A percentile compares a stretch with the other conserved stretches of the same genome.
Evolutionary conservation across 805 yeast genomes (phyloP).

Genomic region (Teunomyces cretensis): DNA sequence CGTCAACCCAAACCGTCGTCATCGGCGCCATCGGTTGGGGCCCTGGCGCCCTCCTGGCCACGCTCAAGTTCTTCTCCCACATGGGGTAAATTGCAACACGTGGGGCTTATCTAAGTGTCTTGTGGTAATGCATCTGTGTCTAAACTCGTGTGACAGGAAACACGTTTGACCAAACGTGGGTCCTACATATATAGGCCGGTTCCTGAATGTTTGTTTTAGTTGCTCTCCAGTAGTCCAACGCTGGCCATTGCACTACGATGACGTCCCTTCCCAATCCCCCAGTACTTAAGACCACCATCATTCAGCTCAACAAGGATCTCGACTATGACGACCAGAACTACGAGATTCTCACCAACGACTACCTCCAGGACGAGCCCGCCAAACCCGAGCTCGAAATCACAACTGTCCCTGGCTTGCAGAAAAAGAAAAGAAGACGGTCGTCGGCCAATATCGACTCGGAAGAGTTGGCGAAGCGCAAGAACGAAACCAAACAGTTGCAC

Average conservation of each 20-base stretch:
- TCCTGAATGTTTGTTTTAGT: not conserved
- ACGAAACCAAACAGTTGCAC: constrained; percentile 52
- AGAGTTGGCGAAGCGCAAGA: constrained; percentile 41
- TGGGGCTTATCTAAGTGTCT: constrained; percentile 3
- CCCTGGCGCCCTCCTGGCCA: too few species aligned
- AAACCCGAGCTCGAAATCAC: constrained; percentile 4
- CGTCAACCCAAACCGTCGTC: too few species aligned
- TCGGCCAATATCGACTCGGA: constrained; percentile 38
- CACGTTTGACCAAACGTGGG: constrained; percentile 11
- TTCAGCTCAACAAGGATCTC: constrained; percentile 43
- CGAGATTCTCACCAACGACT: constrained; percentile 43
- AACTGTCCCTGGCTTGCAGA: constrained; percentile 1
- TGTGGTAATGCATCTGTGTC: not conserved
- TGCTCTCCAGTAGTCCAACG: not conserved
- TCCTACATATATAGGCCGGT: constrained; percentile 1
- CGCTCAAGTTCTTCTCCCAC: not conserved
- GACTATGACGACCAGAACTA: constrained; percentile 43
- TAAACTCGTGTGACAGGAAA: constrained; percentile 9
- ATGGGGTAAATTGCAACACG: constrained; percentile 3
- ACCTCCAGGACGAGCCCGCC: constrained; percentile 11
- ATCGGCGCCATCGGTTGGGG: too few species aligned
- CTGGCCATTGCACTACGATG: not conserved
- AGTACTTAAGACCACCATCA: constrained; percentile 43
- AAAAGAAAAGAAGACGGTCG: constrained; percentile 41
- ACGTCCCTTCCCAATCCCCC: constrained; percentile 38